Evolutionary conservation across 2,329 filamentous ascomycete genomes (phyloP), one percentile per base, ranked within the genome.

Genomic region (Aureobasidium leucospermi): DNA sequence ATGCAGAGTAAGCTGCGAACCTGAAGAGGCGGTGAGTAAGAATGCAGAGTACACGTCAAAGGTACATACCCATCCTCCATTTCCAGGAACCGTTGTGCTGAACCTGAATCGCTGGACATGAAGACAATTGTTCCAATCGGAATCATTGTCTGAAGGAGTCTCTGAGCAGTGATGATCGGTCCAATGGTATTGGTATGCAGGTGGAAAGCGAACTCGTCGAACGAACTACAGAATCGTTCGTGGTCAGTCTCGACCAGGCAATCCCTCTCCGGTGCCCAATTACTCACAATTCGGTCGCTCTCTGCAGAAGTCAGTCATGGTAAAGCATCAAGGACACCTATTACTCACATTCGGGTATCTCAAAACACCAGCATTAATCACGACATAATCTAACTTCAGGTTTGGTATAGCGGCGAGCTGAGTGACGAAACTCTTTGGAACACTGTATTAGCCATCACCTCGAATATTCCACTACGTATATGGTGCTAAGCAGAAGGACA

Each of bases 171-270:
- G 60, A 83, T 77, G 61, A 84, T 79, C n/a, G 81, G 81, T 0
- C 81, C 81, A 59, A 85, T 80, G 15, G 80, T 81, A 67, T 84
- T 84, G 42, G 80, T 83, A 58, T 81, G 75, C 4, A 84, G 72
- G 64, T 84, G 81, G 61, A 79, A 76, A 10, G 78, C 74, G 62
- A 84, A 83, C 45, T 78, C 74, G 34, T 76, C 70, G 66, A 80
- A 83, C 6, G 79, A 78, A 55, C 79, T 81, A 51, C 53, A 32
- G 23, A 23, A 23, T 23, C 23, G 23, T 23, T 23, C 23, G 23
- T 45, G 47, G 59, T 45, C 28, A 45, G 23, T 15, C 41, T 36
- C 8, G 29, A 34, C 11, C 32, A 48, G 41, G 3, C 10, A 10
- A 2, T 29, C 32, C 10, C 6, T 4, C n/a, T 23, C 3, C 13